Evolutionary conservation across 2,329 filamentous ascomycete species (phyloP), one percentile per base, ranked within the genome.

Genomic region (Raffaelea deltoideospora): DNA sequence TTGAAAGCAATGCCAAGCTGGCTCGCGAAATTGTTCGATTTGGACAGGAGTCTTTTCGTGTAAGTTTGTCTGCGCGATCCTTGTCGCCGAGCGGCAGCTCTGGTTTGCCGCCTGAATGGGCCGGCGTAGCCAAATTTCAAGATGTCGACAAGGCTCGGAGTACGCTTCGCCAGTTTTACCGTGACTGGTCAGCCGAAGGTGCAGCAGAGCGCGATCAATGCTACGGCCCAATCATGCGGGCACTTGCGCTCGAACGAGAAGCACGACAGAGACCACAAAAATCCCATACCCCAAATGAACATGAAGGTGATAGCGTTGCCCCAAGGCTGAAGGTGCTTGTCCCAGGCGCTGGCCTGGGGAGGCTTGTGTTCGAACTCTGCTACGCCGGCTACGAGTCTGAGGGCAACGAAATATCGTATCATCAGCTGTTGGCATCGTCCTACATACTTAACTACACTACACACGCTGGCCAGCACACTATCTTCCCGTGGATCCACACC

Each of bases 391-490:
- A 76, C 54, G 61, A 70, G 10, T 72, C 76, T 1, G 86, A 95
- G 55, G 88, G 88, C 21, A 96, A 95, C 52, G 83, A 98, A 58
- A 93, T 96, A 43, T 95, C 87, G 3, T 96, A 93, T 52, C 90
- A 98, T 55, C 85, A 94, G 54, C 71, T 98, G n/a, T 66, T 96
- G 40, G 85, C 85, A 2, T 92, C 83, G 6, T 73, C 71, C 0
- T 78, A 82, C 51, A 70, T 87, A 14, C 69, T 87, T 33, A 87
- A 88, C 54, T 67, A 65, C 47, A 82, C 77, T 5, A 48, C 61
- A 1, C 51, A 55, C 2, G 69, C 69, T 0, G 66, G 67, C 14
- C 66, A 80, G 42, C 84, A 86, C 56, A 73, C 65, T 9, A 66
- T 98, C 35, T 83, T 80, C 50, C 90, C 90, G 1, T 98, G 88